A percentile compares a stretch with the other conserved stretches of the same genome.
Evolutionary conservation across 2,329 filamentous ascomycete species (phyloP).

Genomic region (Aureobasidium pullulans): DNA sequence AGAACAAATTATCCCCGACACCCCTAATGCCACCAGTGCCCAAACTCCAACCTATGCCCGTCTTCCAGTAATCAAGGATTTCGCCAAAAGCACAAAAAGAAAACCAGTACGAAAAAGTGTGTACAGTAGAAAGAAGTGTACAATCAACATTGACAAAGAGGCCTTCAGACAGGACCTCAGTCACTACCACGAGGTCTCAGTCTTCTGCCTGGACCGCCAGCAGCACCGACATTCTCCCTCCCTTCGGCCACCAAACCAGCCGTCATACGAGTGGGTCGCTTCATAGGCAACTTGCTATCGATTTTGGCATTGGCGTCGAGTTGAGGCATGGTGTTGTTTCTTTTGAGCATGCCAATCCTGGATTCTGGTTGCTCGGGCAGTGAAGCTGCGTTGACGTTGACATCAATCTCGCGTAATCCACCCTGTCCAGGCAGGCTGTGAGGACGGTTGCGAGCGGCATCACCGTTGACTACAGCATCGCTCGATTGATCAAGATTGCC

Average conservation of each 20-base stretch:
- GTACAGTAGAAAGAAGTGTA: not conserved
- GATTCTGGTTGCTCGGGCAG: constrained; percentile 16
- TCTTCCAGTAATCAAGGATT: not conserved
- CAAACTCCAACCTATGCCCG: not conserved
- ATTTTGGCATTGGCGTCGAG: constrained; percentile 17
- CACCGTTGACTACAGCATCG: not conserved
- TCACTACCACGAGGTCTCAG: constrained; percentile 33
- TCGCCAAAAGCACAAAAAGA: not conserved
- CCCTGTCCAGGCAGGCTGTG: constrained; percentile 19
- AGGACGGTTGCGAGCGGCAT: constrained; percentile 20
- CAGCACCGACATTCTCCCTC: constrained; percentile 32
- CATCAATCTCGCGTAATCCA: constrained; percentile 41
- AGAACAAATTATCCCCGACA: not conserved
- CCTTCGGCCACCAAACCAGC: constrained; percentile 29
- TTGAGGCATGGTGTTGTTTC: constrained; percentile 30
- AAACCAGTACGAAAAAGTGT: not conserved
- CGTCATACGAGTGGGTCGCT: constrained; percentile 33
- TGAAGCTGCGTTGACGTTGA: constrained; percentile 33
- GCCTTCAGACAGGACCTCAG: constrained; percentile 33
- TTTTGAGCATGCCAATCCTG: constrained; percentile 31
- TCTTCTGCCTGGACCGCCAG: constrained; percentile 36
- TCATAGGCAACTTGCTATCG: constrained; percentile 38
- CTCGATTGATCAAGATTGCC: not conserved
- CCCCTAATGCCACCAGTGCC: not conserved
- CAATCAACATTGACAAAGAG: not conserved